Percentiles rank a stretch among this genome's conserved stretches.
These are phyloP conservation scores for Coemansia sp. DNA, from an alignment of 192 early-diverging fungal species.

Conservation along the genomic window DNA sequence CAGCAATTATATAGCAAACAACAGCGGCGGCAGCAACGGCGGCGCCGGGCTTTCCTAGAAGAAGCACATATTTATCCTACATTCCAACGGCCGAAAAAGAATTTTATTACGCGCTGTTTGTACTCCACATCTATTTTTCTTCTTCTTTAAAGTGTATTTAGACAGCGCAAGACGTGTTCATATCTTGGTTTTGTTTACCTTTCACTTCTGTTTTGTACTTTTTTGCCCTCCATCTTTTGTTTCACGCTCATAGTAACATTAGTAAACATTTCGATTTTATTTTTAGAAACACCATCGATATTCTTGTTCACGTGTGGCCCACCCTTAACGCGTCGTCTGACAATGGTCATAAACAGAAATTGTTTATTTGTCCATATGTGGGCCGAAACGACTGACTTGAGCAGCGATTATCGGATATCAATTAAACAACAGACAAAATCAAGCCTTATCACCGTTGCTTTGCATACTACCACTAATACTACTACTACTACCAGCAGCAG, in stretches of 20 bases:
- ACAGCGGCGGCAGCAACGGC: constrained; percentile 3
- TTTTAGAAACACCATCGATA: not conserved
- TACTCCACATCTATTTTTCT: not conserved
- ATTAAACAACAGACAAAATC: not conserved
- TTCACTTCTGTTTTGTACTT: not conserved
- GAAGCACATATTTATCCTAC: no score
- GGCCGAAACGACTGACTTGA: no score
- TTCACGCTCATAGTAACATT: no score
- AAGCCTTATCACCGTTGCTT: no score
- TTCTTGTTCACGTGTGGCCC: not conserved
- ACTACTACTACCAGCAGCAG: no score
- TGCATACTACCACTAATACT: no score
- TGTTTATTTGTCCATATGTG: not conserved
- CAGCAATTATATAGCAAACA: not conserved
- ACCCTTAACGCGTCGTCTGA: not conserved
- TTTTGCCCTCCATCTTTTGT: not conserved
- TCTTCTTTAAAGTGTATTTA: not conserved
- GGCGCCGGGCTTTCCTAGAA: not conserved
- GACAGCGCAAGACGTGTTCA: not conserved
- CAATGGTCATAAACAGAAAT: not conserved
- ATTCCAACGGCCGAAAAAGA: no score
- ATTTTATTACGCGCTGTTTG: no score
- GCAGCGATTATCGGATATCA: not conserved
- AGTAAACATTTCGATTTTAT: not conserved
- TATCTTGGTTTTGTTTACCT: not conserved